These are phyloP conservation scores for Ehretia macrophylla DNA, from an alignment of 257 asterid species.

Conservation along the genomic window DNA sequence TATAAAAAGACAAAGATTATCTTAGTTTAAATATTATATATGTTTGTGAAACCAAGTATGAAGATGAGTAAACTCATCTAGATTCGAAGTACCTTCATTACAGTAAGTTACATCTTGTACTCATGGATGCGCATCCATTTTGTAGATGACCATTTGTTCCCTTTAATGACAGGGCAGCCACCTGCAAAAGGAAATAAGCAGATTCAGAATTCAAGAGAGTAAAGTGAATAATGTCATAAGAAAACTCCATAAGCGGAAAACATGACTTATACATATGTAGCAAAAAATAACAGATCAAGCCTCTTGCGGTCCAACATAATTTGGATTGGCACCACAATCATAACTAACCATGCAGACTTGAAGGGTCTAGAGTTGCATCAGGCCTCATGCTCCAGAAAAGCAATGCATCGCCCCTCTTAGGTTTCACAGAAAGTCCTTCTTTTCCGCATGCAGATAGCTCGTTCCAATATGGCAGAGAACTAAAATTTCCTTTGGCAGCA, in stretches of 20 bases:
- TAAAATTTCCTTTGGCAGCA: conserved; percentile 77
- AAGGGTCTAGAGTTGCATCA: conserved; percentile 77
- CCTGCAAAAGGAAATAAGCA: conserved; percentile 35
- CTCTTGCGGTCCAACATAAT: neutral
- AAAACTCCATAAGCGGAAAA: neutral
- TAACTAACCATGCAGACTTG: conserved; percentile 94
- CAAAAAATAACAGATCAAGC: neutral
- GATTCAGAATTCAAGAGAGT: neutral
- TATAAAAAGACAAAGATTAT: neutral
- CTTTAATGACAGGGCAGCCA: conserved; percentile 87
- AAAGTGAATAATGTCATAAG: neutral
- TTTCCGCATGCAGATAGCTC: conserved; percentile 96
- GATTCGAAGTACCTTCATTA: conserved; percentile 23
- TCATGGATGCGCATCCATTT: conserved; percentile 90
- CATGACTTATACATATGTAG: neutral
- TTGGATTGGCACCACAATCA: neutral
- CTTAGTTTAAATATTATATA: neutral
- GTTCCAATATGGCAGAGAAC: conserved; percentile 90
- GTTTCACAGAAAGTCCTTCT: conserved; percentile 85
- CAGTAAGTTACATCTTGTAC: conserved; percentile 45
- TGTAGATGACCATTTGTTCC: conserved; percentile 97
- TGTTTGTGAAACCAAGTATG: too few species aligned
- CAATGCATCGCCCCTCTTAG: conserved; percentile 92
- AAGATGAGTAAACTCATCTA: too few species aligned
- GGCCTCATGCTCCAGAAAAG: conserved; percentile 99